A percentile compares a stretch with the other conserved stretches of the same genome.
Evolutionary conservation across 495 filamentous ascomycete species (phyloP).

Genomic region (Saxispiralis lemnorum): DNA sequence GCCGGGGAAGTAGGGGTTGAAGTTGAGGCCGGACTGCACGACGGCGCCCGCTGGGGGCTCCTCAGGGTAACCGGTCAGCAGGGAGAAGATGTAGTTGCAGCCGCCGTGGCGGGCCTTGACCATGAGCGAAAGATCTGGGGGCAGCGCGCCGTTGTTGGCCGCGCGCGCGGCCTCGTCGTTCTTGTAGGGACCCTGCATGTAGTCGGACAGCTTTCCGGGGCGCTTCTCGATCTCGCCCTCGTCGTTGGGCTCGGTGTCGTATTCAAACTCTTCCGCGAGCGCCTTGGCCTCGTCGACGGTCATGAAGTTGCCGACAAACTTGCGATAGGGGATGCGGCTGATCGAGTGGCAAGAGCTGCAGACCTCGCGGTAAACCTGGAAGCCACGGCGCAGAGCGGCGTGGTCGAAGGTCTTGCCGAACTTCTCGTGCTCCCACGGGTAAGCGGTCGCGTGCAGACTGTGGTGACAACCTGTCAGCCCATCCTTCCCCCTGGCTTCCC

Average conservation of each 20-base stretch:
- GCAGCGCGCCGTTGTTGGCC: constrained; percentile 93
- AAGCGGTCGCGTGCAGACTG: constrained; percentile 78
- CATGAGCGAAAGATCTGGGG: constrained; percentile 93
- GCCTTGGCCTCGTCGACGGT: constrained; percentile 96
- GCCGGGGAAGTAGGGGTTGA: constrained; percentile 99
- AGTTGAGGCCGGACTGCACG: constrained; percentile 78
- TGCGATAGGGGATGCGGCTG: constrained; percentile 78
- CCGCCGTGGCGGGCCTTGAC: constrained; percentile 95
- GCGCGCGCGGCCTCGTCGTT: constrained; percentile 98
- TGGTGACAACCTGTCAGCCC: constrained; percentile 3
- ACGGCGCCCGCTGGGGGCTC: constrained; percentile 76
- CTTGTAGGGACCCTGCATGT: constrained; percentile 85
- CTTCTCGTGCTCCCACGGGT: constrained; percentile 88
- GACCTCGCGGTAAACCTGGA: constrained; percentile 99
- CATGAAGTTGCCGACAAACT: constrained; percentile 76
- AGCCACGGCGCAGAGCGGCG: constrained; percentile 86
- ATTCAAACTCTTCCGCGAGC: constrained; percentile 94
- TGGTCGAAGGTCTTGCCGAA: constrained; percentile 94
- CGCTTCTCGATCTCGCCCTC: constrained; percentile 96
- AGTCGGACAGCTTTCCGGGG: constrained; percentile 93
- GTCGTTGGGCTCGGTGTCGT: constrained; percentile 95
- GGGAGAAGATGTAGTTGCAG: constrained; percentile 92
- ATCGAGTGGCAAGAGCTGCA: constrained; percentile 96
- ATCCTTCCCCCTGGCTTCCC: constrained; percentile 3
- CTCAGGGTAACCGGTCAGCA: constrained; percentile 97